phyloP scores from a whole-genome alignment of 163 green algal species.

The Trebouxia gelatinosa region DNA sequence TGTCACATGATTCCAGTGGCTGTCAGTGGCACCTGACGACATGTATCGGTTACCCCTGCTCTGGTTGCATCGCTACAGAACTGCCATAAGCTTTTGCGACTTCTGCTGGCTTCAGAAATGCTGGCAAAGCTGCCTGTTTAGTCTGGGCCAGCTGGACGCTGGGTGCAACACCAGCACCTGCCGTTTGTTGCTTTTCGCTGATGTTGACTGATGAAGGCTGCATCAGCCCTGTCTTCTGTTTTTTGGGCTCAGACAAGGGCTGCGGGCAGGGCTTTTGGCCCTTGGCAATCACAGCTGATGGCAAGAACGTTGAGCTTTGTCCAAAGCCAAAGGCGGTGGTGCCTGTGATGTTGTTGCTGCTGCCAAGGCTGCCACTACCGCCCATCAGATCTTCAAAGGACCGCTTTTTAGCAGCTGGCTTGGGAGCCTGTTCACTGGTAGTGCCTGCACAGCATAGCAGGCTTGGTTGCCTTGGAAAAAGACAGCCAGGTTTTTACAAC shows the following conservation, averaged over 20 bases:
- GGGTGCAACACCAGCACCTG: background rate
- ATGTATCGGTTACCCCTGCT: no score
- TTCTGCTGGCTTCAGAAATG: conserved; percentile 22
- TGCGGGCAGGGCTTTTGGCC: background rate
- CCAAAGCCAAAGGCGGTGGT: background rate
- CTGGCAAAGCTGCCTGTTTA: background rate
- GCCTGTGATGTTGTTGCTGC: background rate
- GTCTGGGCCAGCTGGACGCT: no score
- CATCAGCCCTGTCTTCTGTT: background rate
- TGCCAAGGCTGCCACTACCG: conserved; percentile 7
- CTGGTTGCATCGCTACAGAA: no score
- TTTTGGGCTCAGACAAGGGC: background rate
- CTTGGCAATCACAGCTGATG: background rate
- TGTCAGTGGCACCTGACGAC: no score
- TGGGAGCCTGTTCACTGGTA: conserved; percentile 15
- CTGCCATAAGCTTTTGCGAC: conserved; percentile 6
- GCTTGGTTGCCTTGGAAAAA: background rate
- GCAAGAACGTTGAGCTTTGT: no score
- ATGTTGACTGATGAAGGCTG: background rate
- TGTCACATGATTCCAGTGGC: no score
- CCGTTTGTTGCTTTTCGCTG: background rate
- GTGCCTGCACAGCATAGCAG: background rate
- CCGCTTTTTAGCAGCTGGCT: conserved; percentile 36
- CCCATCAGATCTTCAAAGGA: conserved; percentile 55
- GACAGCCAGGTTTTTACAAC: background rate